Conservation (phyloP, 805 yeast species). For the Metschnikowia vanudenii region DNA sequence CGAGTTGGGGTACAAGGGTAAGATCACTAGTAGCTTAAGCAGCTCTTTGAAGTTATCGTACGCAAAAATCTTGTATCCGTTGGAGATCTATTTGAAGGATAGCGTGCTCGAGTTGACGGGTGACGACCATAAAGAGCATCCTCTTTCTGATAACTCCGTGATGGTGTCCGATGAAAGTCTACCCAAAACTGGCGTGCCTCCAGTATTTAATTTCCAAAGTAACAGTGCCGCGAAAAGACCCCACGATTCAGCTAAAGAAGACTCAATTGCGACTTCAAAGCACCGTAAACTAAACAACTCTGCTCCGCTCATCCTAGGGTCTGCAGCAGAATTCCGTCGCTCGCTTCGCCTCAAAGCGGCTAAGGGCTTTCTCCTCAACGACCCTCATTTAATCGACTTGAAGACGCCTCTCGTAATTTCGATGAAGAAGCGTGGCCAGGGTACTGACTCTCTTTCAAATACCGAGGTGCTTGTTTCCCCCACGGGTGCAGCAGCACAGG, state of each 20-base stretch:
- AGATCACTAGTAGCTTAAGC: slow-evolving; percentile 68
- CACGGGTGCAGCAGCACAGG: slow-evolving; percentile 15
- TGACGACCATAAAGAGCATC: not conserved
- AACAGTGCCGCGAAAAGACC: not conserved
- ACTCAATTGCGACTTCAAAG: slow-evolving; percentile 5
- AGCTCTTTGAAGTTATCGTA: slow-evolving; percentile 64
- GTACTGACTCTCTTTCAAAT: not conserved
- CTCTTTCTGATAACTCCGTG: not conserved
- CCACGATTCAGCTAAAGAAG: not conserved
- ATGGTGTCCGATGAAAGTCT: not conserved
- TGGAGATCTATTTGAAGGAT: slow-evolving; percentile 25
- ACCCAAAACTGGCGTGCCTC: not conserved
- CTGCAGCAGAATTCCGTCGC: slow-evolving; percentile 46
- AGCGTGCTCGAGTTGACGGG: slow-evolving; percentile 6
- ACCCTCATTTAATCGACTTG: slow-evolving; percentile 48
- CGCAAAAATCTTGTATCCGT: slow-evolving; percentile 39
- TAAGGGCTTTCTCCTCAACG: slow-evolving; percentile 52
- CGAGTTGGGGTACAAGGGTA: slow-evolving; percentile 73
- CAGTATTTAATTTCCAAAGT: not conserved
- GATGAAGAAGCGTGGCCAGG: slow-evolving; percentile 1
- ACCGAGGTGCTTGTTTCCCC: slow-evolving; percentile 7
- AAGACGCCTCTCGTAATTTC: slow-evolving; percentile 23
- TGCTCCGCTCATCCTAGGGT: slow-evolving; percentile 44
- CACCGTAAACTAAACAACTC: slow-evolving; percentile 9
- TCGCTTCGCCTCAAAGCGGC: slow-evolving; percentile 44